These are phyloP conservation scores for Choricystis sp. DNA, from an alignment of 139 green algal genomes.

Conservation along the genomic window DNA sequence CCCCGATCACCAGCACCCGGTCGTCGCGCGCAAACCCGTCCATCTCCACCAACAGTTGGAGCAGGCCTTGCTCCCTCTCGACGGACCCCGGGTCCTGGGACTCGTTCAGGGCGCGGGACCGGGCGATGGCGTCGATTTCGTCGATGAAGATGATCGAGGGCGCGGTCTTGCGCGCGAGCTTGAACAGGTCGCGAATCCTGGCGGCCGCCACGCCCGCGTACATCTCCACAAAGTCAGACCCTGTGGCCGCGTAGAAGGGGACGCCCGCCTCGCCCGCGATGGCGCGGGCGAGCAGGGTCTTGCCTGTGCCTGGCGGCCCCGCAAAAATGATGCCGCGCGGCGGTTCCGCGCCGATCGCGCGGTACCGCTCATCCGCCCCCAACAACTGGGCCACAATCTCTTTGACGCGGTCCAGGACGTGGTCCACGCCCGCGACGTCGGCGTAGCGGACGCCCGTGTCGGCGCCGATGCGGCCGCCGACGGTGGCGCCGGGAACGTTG, in stretches of 20 bases:
- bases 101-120: slow-evolving; percentile 17
- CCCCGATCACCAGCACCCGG: slow-evolving; percentile 50
- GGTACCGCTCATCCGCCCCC: slow-evolving; percentile 24
- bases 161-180: slow-evolving; percentile 72
- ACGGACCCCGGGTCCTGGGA: slow-evolving; percentile 31
- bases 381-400: slow-evolving; percentile 48
- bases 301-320: slow-evolving; percentile 87
- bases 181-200: slow-evolving; percentile 82
- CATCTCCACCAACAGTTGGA: slow-evolving; percentile 62
- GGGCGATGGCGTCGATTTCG: slow-evolving; percentile 97
- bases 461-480: slow-evolving; percentile 3
- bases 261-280: slow-evolving; percentile 50
- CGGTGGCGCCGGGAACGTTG: slow-evolving; percentile 18
- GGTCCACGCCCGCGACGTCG: slow-evolving; percentile 55
- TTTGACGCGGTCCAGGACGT: slow-evolving; percentile 37
- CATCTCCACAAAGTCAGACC: slow-evolving; percentile 68
- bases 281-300: slow-evolving; percentile 93
- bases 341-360: slow-evolving; percentile 19
- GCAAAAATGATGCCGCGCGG: slow-evolving; percentile 89
- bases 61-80: slow-evolving; percentile 54
- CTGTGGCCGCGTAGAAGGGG: slow-evolving; percentile 51
- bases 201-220: slow-evolving; percentile 52
- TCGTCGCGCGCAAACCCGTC: slow-evolving; percentile 33
- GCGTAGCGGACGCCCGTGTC: slow-evolving; percentile 46
- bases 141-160: slow-evolving; percentile 98